phyloP scores from a whole-genome alignment of 2,329 filamentous ascomycete genomes.

The Ophiostoma pallidulum region DNA sequence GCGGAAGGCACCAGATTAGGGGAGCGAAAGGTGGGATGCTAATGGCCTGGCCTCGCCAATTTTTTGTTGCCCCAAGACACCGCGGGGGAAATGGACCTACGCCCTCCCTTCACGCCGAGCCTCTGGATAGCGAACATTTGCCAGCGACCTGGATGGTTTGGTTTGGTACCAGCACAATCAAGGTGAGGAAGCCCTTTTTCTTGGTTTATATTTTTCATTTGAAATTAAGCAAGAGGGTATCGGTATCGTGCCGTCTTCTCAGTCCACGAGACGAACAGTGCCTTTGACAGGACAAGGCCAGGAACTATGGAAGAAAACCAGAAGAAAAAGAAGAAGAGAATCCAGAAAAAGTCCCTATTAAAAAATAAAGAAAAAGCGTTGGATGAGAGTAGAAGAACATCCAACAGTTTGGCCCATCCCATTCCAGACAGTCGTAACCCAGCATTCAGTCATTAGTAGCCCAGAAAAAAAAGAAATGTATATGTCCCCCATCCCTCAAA shows the following conservation, averaged over 20 bases:
- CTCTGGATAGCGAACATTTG: too few species aligned
- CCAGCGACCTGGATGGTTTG: neutral
- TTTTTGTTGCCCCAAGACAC: neutral
- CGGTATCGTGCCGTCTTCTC: slow-evolving; percentile 14
- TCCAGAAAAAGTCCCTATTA: slow-evolving; percentile 6
- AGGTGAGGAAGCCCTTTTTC: too few species aligned
- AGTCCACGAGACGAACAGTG: too few species aligned
- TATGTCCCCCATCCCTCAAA: neutral
- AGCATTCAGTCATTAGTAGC: slow-evolving; percentile 9
- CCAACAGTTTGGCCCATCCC: neutral
- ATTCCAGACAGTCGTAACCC: slow-evolving; percentile 7
- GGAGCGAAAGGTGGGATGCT: too few species aligned
- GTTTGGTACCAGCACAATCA: too few species aligned
- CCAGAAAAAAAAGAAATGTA: slow-evolving; percentile 6
- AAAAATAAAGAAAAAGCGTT: too few species aligned
- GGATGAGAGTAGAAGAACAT: neutral
- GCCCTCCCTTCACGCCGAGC: too few species aligned
- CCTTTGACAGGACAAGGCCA: neutral
- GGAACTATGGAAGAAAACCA: slow-evolving; percentile 2
- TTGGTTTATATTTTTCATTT: neutral
- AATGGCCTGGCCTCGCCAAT: too few species aligned
- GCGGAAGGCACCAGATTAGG: too few species aligned
- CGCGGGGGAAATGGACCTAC: too few species aligned
- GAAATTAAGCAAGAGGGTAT: slow-evolving; percentile 9
- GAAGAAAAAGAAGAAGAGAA: slow-evolving; percentile 3